phyloP scores from a whole-genome alignment of 2,329 filamentous ascomycete genomes.

The Sclerotinia subarctica region DNA sequence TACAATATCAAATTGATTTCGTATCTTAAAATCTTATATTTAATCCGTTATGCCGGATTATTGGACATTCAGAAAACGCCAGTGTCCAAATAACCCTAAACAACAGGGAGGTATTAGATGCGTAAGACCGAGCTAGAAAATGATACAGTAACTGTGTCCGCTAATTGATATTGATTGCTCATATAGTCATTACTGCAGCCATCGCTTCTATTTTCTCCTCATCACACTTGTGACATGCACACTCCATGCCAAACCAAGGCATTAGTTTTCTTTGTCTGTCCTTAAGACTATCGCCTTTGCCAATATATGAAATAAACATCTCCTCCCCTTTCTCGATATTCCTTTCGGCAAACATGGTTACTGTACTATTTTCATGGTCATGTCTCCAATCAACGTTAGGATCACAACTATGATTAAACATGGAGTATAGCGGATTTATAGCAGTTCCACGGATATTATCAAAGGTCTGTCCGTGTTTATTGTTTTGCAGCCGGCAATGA shows the following conservation, averaged over 20 bases:
- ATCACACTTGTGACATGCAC: conserved; percentile 16
- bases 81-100: neutral
- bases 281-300: conserved; percentile 14
- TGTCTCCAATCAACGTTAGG: conserved; percentile 37
- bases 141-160: neutral
- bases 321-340: conserved; percentile 31
- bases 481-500: conserved; percentile 38
- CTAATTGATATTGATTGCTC: neutral
- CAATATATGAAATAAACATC: conserved; percentile 34
- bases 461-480: conserved; percentile 35
- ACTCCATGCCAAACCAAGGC: conserved; percentile 24
- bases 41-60: too few species aligned
- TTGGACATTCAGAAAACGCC: too few species aligned
- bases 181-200: neutral
- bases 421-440: conserved; percentile 35
- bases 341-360: conserved; percentile 32
- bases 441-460: conserved; percentile 34
- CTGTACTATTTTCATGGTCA: conserved; percentile 29
- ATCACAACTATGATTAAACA: conserved; percentile 40
- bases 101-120: neutral
- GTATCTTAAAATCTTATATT: too few species aligned
- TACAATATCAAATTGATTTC: neutral
- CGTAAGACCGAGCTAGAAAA: neutral
- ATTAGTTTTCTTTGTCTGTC: conserved; percentile 20
- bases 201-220: conserved; percentile 7